Evolutionary conservation across 495 filamentous ascomycete genomes (phyloP).

Genomic region (Lichenothelia convexa): DNA sequence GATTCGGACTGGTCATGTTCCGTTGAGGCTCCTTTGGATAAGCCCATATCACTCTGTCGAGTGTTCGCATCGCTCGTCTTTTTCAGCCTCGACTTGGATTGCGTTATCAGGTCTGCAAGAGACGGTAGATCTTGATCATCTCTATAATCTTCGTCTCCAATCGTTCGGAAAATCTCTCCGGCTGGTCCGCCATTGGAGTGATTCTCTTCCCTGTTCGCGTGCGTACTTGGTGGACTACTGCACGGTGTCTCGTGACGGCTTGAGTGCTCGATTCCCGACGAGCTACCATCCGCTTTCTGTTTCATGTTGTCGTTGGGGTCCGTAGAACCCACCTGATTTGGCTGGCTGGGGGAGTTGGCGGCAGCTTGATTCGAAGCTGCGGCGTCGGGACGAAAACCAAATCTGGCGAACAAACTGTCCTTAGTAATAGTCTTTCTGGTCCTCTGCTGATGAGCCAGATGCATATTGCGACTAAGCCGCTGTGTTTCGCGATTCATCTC

Average conservation of each 20-base stretch:
- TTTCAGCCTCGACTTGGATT: conserved; percentile 23
- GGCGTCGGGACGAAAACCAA: conserved; percentile 42
- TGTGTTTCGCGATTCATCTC: conserved; percentile 90
- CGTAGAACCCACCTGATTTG: too few species aligned
- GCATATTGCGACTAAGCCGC: conserved; percentile 72
- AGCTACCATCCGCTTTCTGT: conserved; percentile 9
- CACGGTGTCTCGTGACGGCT: conserved; percentile 30
- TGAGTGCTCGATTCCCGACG: conserved; percentile 29
- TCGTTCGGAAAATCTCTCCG: conserved; percentile 4
- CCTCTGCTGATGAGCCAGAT: conserved; percentile 73
- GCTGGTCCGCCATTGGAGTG: not conserved
- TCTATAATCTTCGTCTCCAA: too few species aligned
- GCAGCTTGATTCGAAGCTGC: conserved; percentile 10
- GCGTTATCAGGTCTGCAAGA: conserved; percentile 22
- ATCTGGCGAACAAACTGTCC: conserved; percentile 63
- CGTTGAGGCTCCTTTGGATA: too few species aligned
- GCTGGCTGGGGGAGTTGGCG: conserved; percentile 10
- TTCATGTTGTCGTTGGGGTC: too few species aligned
- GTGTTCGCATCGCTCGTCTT: not conserved
- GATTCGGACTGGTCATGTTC: conserved; percentile 9
- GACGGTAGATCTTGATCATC: conserved; percentile 6
- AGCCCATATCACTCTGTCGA: not conserved
- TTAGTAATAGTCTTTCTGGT: conserved; percentile 88
- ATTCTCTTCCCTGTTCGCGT: not conserved
- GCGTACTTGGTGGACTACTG: conserved; percentile 11